Evolutionary conservation across 2,329 filamentous ascomycete genomes (phyloP).

Genomic region (Neopestalotiopsis clavispora): DNA sequence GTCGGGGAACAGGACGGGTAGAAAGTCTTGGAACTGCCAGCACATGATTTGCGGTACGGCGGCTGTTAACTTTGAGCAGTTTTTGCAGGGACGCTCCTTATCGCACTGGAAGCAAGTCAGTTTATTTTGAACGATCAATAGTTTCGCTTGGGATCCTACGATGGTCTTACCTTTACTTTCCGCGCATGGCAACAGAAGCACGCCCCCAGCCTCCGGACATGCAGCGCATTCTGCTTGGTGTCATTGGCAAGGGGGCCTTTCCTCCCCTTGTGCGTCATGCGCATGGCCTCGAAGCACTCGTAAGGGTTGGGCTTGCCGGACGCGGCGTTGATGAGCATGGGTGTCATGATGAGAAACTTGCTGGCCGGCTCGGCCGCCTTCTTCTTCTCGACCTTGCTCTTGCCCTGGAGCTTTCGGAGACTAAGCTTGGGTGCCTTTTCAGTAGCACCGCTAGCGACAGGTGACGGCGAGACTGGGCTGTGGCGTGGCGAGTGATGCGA

Average conservation of each 20-base stretch:
- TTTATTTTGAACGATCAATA: not conserved
- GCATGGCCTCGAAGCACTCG: slow-evolving; percentile 59
- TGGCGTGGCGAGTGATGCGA: slow-evolving; percentile 32
- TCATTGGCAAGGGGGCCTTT: slow-evolving; percentile 60
- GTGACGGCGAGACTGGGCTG: slow-evolving; percentile 16
- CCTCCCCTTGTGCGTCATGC: slow-evolving; percentile 57
- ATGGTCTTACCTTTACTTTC: slow-evolving; percentile 50
- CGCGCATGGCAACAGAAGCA: slow-evolving; percentile 65
- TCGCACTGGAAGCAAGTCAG: slow-evolving; percentile 44
- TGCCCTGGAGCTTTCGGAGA: slow-evolving; percentile 47
- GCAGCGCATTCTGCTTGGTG: slow-evolving; percentile 59
- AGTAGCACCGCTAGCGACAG: slow-evolving; percentile 24
- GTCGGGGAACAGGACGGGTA: slow-evolving; percentile 55
- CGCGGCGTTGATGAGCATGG: slow-evolving; percentile 56
- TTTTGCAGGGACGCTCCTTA: slow-evolving; percentile 59
- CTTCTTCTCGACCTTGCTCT: slow-evolving; percentile 52
- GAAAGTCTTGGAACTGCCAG: slow-evolving; percentile 64
- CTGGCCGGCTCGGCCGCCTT: slow-evolving; percentile 43
- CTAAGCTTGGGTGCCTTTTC: slow-evolving; percentile 35
- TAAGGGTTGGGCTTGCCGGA: slow-evolving; percentile 56
- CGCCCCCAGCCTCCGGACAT: slow-evolving; percentile 58
- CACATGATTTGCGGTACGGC: slow-evolving; percentile 59
- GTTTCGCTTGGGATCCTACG: no score
- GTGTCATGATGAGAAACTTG: slow-evolving; percentile 62
- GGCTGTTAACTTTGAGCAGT: slow-evolving; percentile 57